phyloP scores from a whole-genome alignment of 1,284 basidiomycete species.

The Phenoliferia sp. region DNA sequence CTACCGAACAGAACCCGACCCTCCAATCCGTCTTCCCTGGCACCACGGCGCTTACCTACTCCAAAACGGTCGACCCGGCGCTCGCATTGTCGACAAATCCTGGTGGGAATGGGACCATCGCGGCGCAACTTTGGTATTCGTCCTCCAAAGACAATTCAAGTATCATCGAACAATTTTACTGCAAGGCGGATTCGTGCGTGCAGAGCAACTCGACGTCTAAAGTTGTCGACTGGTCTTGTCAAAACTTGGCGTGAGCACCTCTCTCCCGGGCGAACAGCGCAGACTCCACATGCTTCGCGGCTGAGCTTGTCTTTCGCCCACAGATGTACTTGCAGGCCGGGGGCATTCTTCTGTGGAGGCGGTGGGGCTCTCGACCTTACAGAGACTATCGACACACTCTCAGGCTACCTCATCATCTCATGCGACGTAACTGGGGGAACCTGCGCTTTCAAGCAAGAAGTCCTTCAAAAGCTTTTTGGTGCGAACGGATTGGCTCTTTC shows the following conservation, averaged over 20 bases:
- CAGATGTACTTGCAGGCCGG: conserved; percentile 61
- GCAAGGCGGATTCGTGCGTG: conserved; percentile 60
- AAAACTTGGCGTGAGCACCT: conserved; percentile 49
- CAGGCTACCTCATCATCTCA: conserved; percentile 51
- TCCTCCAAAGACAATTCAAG: conserved; percentile 18
- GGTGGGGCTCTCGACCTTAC: conserved; percentile 53
- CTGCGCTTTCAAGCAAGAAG: conserved; percentile 70
- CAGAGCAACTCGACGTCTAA: conserved; percentile 34
- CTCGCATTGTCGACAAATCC: conserved; percentile 61
- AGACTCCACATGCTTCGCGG: too few relatives aligned
- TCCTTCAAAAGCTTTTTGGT: conserved; percentile 66
- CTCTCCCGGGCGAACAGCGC: background rate
- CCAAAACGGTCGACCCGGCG: conserved; percentile 63
- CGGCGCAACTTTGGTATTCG: conserved; percentile 70
- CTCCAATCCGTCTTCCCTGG: conserved; percentile 67
- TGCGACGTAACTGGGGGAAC: conserved; percentile 54
- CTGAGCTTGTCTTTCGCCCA: too few relatives aligned
- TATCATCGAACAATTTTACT: conserved; percentile 57
- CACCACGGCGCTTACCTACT: conserved; percentile 64
- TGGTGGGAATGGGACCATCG: conserved; percentile 55
- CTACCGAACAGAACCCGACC: conserved; percentile 61
- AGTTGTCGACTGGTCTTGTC: conserved; percentile 57
- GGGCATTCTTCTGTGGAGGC: conserved; percentile 68
- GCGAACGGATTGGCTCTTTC: conserved; percentile 60
- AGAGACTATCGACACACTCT: conserved; percentile 55